A percentile compares a stretch with the other conserved stretches of the same genome.
Conservation (phyloP, 352 stramenopile genomes). For the Pythium insidiosum region DNA sequence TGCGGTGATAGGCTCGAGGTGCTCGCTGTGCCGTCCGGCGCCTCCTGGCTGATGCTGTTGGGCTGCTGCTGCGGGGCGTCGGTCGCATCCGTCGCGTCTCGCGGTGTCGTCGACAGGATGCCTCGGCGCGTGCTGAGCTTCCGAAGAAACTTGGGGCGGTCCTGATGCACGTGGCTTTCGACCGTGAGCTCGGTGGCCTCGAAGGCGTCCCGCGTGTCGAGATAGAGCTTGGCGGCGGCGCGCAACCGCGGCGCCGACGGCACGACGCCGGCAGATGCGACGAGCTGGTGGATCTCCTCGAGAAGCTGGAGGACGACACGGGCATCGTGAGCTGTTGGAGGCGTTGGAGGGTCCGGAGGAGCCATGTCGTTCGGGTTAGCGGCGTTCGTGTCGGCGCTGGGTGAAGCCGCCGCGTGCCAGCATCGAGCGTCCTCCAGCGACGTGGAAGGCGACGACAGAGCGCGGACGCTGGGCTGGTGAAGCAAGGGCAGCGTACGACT, state of each 20-base stretch:
- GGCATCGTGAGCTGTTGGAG: constrained; percentile 20
- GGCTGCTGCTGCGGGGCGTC: neutral
- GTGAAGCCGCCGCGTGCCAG: no score
- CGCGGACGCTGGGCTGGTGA: no score
- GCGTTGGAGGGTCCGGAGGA: neutral
- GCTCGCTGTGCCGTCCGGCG: neutral
- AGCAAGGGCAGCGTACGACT: no score
- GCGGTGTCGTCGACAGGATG: constrained; percentile 8
- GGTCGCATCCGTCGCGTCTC: constrained; percentile 2
- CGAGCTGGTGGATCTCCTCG: constrained; percentile 55
- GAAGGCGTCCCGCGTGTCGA: constrained; percentile 70
- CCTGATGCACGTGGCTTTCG: constrained; percentile 25
- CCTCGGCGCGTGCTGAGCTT: constrained; percentile 38
- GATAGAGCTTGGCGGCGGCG: constrained; percentile 63
- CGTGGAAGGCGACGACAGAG: no score
- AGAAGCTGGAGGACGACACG: constrained; percentile 61
- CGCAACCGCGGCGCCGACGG: constrained; percentile 20
- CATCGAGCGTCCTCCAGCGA: no score
- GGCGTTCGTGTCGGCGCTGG: no score
- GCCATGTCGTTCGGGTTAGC: neutral
- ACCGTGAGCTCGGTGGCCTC: constrained; percentile 52
- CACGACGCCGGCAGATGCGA: constrained; percentile 19
- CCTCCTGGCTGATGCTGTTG: neutral
- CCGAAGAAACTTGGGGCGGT: constrained; percentile 38
- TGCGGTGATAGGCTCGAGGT: neutral